A percentile compares a stretch with the other conserved stretches of the same genome.
Evolutionary conservation across 1,139 yeast species (phyloP).

Genomic region (Sporopachydermia cereana): DNA sequence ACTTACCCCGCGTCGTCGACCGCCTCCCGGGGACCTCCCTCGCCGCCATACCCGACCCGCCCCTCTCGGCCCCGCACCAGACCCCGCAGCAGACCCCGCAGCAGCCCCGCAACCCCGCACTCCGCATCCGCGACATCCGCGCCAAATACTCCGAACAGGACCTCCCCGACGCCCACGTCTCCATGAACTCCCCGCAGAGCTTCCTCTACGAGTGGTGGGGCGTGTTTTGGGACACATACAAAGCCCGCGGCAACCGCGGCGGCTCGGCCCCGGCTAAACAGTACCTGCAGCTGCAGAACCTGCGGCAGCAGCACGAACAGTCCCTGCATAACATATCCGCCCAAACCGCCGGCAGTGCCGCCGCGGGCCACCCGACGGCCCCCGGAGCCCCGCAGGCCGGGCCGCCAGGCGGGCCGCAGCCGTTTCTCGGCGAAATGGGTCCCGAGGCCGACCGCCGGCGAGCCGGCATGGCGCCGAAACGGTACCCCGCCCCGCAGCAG

Average conservation of each 20-base stretch:
- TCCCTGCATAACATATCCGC: conserved; percentile 10
- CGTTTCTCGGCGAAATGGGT: neutral
- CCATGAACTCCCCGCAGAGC: conserved; percentile 66
- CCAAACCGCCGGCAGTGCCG: too few species aligned
- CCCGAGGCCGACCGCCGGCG: neutral
- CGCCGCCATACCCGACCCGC: neutral
- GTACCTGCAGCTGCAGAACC: conserved; percentile 42
- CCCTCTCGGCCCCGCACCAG: neutral
- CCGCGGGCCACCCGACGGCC: neutral
- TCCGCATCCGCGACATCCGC: neutral
- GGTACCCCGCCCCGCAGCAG: neutral
- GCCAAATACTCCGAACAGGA: conserved; percentile 7
- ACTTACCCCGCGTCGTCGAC: conserved; percentile 15
- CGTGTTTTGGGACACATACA: conserved; percentile 88
- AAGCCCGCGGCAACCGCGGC: conserved; percentile 59
- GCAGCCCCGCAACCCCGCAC: neutral
- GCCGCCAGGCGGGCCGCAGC: neutral
- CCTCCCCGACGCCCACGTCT: conserved; percentile 18
- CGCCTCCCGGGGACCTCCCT: neutral
- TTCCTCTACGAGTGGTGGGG: conserved; percentile 94
- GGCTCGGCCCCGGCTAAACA: conserved; percentile 50
- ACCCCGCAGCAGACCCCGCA: neutral
- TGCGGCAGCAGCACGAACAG: conserved; percentile 48
- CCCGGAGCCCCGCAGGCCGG: neutral
- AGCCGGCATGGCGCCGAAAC: neutral